Base-by-base conservation (phyloP, 1,139 yeast genomes). In the Pichia sp. region DNA sequence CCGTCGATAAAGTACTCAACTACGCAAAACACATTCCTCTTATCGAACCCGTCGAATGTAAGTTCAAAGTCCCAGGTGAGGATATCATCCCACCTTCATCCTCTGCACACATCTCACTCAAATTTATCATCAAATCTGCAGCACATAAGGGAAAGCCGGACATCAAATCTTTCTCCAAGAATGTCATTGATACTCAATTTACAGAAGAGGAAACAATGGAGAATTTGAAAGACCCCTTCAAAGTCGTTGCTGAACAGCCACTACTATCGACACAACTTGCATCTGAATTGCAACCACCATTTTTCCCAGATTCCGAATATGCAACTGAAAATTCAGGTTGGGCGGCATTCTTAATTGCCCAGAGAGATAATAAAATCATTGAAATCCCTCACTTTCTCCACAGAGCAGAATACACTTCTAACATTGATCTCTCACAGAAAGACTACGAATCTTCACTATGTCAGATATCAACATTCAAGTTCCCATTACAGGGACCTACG, bases 31-130 rank as follows among this genome's bases (percentile, higher is more conserved):
- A 68, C 35, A 74, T 86, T 29, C 96, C 97, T 29, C 63, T 67
- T 31, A 62, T 91, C 40, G 77, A 83, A 49, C 64, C 88, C 16
- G 48, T 87, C 29, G 75, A 74, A 36, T 79, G 94, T 31, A 75
- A 72, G 39, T 86, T 88, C 60, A 72, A 74, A 45, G 96, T 88
- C 29, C 94, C 96, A 4, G 98, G 97, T 26, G 97, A 88, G 63
- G 59, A 64, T 20, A 65, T 67, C 24, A 82, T 91, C 11, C 74
- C 94, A 3, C 94, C 96, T 24, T 59, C 64, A 32, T 74, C 97
- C 2, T 74, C 72, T 41, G 77, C 86, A 10, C 88, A 85, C 56
- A 64, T 93, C 44, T 76, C 77, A 21, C 50, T 93, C 28, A 86
- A 86, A 57, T 81, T 84, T 44, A 62, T 85, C 32, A 76, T 85